Percentiles rank a stretch among this genome's conserved stretches.
phyloP scores from a whole-genome alignment of 345 rosid species.

The Chamaenerion angustifolium region DNA sequence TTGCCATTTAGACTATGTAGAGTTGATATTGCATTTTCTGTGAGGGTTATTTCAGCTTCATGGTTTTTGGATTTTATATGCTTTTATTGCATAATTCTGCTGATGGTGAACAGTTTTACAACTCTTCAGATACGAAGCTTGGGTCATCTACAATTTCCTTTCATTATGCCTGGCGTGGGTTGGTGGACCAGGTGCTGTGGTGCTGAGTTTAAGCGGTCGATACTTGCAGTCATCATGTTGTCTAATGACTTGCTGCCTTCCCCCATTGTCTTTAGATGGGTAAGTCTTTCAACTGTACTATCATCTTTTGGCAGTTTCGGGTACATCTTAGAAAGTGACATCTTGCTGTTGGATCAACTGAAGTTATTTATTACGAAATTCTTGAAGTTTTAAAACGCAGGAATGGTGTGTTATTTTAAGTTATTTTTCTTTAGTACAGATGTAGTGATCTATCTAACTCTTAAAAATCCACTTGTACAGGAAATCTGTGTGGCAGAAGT shows the following conservation, averaged over 20 bases:
- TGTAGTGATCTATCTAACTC: too few relatives aligned
- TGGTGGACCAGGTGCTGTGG: constrained; percentile 97
- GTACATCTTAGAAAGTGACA: background rate
- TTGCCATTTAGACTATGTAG: too few relatives aligned
- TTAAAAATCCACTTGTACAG: too few relatives aligned
- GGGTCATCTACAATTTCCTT: constrained; percentile 93
- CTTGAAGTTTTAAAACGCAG: too few relatives aligned
- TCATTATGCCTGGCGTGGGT: constrained; percentile 95
- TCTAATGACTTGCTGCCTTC: constrained; percentile 90
- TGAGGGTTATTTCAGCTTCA: background rate
- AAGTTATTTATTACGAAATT: too few relatives aligned
- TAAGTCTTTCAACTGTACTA: constrained; percentile 19
- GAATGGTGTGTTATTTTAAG: too few relatives aligned
- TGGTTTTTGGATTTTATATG: too few relatives aligned
- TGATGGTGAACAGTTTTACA: constrained; percentile 6
- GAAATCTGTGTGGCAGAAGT: too few relatives aligned
- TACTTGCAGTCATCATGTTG: constrained; percentile 65
- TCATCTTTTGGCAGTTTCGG: background rate
- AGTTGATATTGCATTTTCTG: background rate
- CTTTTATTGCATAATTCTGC: background rate
- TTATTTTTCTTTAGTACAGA: too few relatives aligned
- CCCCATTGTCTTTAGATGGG: constrained; percentile 83
- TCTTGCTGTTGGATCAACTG: background rate
- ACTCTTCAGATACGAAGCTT: constrained; percentile 74
- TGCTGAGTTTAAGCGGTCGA: constrained; percentile 77